Evolutionary conservation across 106 monocot genomes (phyloP).

Genomic region (Dendrobium nobile): DNA sequence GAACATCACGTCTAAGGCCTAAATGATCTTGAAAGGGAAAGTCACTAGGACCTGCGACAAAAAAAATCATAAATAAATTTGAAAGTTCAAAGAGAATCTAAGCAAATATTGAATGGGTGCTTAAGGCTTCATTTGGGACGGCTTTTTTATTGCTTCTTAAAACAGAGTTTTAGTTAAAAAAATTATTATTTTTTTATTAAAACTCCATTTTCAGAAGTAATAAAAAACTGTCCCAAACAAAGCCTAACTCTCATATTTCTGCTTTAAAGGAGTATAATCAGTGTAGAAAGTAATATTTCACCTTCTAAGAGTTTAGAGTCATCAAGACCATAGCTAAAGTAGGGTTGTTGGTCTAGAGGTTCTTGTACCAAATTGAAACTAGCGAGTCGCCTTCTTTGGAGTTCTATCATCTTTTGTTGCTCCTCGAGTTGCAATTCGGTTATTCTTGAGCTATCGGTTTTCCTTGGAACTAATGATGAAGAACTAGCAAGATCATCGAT

Average conservation of each 20-base stretch:
- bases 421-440: conserved; percentile 25
- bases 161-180: too few relatives aligned
- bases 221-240: too few relatives aligned
- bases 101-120: not conserved
- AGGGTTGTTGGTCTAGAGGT: not conserved
- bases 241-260: not conserved
- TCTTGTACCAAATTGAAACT: conserved; percentile 25
- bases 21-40: conserved; percentile 23
- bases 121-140: not conserved
- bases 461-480: conserved; percentile 13
- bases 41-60: conserved; percentile 14
- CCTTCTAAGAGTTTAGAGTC: conserved; percentile 5
- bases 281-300: conserved; percentile 5
- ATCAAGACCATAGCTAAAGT: conserved; percentile 12
- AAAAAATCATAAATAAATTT: not conserved
- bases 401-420: conserved; percentile 27
- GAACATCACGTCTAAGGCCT: conserved; percentile 12
- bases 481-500: not conserved
- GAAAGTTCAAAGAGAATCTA: too few relatives aligned
- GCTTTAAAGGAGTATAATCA: not conserved
- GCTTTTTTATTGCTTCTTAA: too few relatives aligned
- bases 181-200: too few relatives aligned
- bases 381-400: conserved; percentile 29
- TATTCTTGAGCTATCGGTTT: conserved; percentile 14
- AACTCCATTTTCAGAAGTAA: too few relatives aligned